phyloP scores from a whole-genome alignment of 495 filamentous ascomycete species.

The Penicillium desertorum region DNA sequence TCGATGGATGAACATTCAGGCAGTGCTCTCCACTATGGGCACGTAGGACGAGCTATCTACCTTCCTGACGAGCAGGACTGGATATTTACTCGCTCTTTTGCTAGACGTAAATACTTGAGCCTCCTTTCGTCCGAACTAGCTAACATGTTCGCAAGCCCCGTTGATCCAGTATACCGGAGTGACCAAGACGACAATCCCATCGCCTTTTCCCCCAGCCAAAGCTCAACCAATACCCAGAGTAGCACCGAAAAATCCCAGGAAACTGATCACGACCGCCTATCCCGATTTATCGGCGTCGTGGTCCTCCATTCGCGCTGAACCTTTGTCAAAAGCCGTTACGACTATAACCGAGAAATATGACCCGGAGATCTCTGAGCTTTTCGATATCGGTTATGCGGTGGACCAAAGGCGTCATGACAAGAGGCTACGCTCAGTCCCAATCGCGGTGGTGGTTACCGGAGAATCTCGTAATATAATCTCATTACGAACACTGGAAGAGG shows the following conservation, averaged over 20 bases:
- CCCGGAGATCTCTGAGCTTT: slow-evolving; percentile 39
- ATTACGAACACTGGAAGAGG: slow-evolving; percentile 38
- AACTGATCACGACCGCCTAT: slow-evolving; percentile 29
- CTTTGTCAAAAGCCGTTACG: slow-evolving; percentile 33
- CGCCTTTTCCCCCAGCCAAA: slow-evolving; percentile 21
- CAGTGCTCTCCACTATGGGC: slow-evolving; percentile 64
- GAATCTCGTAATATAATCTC: slow-evolving; percentile 43
- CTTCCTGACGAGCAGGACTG: slow-evolving; percentile 52
- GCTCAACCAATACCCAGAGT: slow-evolving; percentile 15
- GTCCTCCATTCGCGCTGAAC: slow-evolving; percentile 32
- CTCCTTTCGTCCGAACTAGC: not conserved
- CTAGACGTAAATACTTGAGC: slow-evolving; percentile 22
- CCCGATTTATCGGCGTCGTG: slow-evolving; percentile 43
- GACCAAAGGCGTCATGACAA: slow-evolving; percentile 31
- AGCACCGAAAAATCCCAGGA: slow-evolving; percentile 16
- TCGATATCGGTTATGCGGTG: slow-evolving; percentile 46
- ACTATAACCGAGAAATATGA: slow-evolving; percentile 36
- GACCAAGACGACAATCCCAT: slow-evolving; percentile 32
- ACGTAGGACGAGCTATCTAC: slow-evolving; percentile 60
- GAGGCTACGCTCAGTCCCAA: slow-evolving; percentile 37
- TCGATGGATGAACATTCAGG: slow-evolving; percentile 60
- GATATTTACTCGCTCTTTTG: slow-evolving; percentile 52
- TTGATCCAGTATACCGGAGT: slow-evolving; percentile 36
- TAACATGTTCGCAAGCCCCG: slow-evolving; percentile 25
- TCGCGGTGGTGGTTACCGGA: slow-evolving; percentile 46